A percentile compares a stretch with the other conserved stretches of the same genome.
Conservation (phyloP, 768 basidiomycete genomes). For the Leccinum subgranulosum region DNA sequence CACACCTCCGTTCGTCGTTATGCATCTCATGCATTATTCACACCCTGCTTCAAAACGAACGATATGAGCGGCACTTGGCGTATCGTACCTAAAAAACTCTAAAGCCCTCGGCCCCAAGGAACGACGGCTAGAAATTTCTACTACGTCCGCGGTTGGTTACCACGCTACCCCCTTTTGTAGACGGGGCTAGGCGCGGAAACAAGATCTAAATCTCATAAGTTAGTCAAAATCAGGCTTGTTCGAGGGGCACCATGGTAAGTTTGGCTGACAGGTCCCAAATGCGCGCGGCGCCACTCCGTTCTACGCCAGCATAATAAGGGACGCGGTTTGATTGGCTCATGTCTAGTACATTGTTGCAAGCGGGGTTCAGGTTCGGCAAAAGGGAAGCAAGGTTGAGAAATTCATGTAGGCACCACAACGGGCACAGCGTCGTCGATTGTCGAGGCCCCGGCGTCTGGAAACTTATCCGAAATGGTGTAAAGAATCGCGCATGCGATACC, state of each 20-base stretch:
- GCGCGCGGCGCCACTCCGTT: constrained; percentile 1
- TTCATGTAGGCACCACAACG: background rate
- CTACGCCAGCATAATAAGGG: constrained; percentile 2
- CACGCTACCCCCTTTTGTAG: constrained; percentile 24
- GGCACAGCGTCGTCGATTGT: background rate
- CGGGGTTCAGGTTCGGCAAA: constrained; percentile 5
- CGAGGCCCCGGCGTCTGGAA: constrained; percentile 3
- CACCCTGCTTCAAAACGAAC: constrained; percentile 3
- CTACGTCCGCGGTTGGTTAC: constrained; percentile 18
- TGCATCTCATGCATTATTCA: constrained; percentile 2
- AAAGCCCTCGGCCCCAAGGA: constrained; percentile 31
- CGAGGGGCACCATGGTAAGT: constrained; percentile 11
- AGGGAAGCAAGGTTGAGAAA: background rate
- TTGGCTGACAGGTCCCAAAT: constrained; percentile 4
- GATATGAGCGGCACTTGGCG: background rate
- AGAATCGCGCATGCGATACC: background rate
- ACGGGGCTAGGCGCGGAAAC: constrained; percentile 8
- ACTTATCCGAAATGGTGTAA: background rate
- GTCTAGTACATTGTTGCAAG: constrained; percentile 10
- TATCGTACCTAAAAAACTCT: constrained; percentile 4
- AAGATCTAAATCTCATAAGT: constrained; percentile 18
- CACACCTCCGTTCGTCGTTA: background rate
- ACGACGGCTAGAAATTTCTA: background rate
- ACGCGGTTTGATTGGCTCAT: constrained; percentile 12
- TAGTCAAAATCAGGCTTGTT: constrained; percentile 27